Percentiles rank a stretch among this genome's conserved stretches.
Evolutionary conservation across 768 basidiomycete species (phyloP).

Genomic region (Boletellus ananas): DNA sequence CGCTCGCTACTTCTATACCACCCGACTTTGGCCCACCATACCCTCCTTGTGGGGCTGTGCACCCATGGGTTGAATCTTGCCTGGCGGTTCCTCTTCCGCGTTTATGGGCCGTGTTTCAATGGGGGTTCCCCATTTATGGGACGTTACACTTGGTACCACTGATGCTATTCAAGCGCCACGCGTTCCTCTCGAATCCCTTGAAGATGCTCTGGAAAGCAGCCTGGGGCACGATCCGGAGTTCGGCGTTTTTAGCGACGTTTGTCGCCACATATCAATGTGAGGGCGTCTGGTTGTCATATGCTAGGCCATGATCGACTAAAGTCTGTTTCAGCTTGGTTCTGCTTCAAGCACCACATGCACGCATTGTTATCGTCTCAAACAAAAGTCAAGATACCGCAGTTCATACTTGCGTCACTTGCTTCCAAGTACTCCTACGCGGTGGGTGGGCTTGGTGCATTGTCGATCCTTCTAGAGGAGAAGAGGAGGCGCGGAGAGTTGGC

Average conservation of each 20-base stretch:
- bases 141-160: slow-evolving; percentile 88
- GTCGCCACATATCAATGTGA: slow-evolving; percentile 78
- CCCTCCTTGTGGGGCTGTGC: slow-evolving; percentile 67
- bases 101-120: slow-evolving; percentile 77
- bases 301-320: background rate
- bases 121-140: slow-evolving; percentile 82
- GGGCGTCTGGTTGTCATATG: slow-evolving; percentile 14
- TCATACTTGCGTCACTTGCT: slow-evolving; percentile 52
- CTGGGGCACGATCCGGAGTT: slow-evolving; percentile 75
- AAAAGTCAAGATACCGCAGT: slow-evolving; percentile 37
- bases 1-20: slow-evolving; percentile 29
- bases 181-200: slow-evolving; percentile 62
- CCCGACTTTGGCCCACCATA: slow-evolving; percentile 49
- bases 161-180: slow-evolving; percentile 72
- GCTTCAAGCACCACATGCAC: slow-evolving; percentile 62
- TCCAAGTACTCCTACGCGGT: slow-evolving; percentile 73
- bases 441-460: slow-evolving; percentile 68
- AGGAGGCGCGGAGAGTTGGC: slow-evolving; percentile 87
- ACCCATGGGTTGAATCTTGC: slow-evolving; percentile 65
- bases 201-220: slow-evolving; percentile 61
- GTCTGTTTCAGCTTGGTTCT: slow-evolving; percentile 49
- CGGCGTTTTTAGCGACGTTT: slow-evolving; percentile 82
- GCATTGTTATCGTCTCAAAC: slow-evolving; percentile 41
- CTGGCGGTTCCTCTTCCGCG: slow-evolving; percentile 45
- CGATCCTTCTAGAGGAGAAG: slow-evolving; percentile 84